These are phyloP conservation scores for Dipodascus geniculatus DNA, from an alignment of 805 yeast genomes.

Conservation along the genomic window DNA sequence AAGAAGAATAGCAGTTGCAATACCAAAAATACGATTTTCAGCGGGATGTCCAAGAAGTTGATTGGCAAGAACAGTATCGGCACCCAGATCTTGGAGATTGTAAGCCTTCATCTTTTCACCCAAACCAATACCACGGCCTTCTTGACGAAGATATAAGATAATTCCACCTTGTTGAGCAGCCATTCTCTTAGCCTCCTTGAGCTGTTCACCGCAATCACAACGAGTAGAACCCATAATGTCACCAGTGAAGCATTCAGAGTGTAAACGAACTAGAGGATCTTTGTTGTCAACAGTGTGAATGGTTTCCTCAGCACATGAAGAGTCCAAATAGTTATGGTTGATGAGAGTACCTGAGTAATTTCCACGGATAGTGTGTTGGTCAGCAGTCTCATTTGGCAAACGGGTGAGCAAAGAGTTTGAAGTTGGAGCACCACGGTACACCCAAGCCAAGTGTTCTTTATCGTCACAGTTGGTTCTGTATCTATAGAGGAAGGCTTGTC, in stretches of 20 bases:
- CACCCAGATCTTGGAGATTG: conserved; percentile 93
- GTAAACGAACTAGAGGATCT: conserved; percentile 65
- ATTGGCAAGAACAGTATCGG: conserved; percentile 97
- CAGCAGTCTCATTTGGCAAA: conserved; percentile 66
- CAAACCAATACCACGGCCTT: conserved; percentile 97
- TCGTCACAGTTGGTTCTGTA: conserved; percentile 77
- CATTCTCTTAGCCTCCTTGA: conserved; percentile 97
- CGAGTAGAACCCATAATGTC: conserved; percentile 99
- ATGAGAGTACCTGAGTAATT: conserved; percentile 84
- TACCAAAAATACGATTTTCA: conserved; percentile 85
- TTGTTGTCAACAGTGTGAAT: neutral
- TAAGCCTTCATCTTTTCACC: conserved; percentile 96
- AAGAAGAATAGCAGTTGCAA: conserved; percentile 84
- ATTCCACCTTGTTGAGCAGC: conserved; percentile 83
- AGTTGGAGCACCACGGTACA: conserved; percentile 85
- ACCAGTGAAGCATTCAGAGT: conserved; percentile 96
- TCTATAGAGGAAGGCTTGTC: conserved; percentile 85
- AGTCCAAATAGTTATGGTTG: conserved; percentile 5
- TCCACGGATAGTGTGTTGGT: conserved; percentile 95
- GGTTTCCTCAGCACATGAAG: conserved; percentile 6
- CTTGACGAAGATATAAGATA: conserved; percentile 91
- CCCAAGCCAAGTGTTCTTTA: conserved; percentile 94
- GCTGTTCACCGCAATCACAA: conserved; percentile 98
- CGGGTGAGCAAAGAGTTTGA: conserved; percentile 57
- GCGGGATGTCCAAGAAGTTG: conserved; percentile 90